phyloP scores from a whole-genome alignment of 2,329 filamentous ascomycete genomes.

The Hypoxylon sp. region DNA sequence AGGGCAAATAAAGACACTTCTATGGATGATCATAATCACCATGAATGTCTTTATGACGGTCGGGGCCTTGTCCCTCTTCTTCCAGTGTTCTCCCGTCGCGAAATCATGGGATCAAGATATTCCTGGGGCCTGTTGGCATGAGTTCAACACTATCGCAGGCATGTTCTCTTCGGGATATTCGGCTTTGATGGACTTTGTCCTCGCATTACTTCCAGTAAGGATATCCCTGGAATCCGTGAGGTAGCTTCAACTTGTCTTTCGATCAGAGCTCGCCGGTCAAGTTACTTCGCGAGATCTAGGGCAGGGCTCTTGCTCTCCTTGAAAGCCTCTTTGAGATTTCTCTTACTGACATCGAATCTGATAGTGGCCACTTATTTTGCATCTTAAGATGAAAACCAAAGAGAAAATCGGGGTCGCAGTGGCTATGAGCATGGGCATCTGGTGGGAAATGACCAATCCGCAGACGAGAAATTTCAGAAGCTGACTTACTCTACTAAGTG shows the following conservation, averaged over 20 bases:
- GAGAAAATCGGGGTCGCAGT: conserved; percentile 19
- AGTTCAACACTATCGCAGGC: conserved; percentile 15
- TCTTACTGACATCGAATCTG: neutral
- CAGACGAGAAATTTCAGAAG: neutral
- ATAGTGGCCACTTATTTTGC: conserved; percentile 25
- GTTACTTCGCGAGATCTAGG: neutral
- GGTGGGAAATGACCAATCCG: conserved; percentile 2
- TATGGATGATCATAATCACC: conserved; percentile 22
- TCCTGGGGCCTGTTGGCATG: conserved; percentile 15
- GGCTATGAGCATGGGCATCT: conserved; percentile 26
- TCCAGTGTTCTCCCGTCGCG: conserved; percentile 14
- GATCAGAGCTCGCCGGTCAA: neutral
- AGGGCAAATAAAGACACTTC: conserved; percentile 3
- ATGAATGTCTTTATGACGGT: conserved; percentile 21
- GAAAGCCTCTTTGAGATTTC: neutral
- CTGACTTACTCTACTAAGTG: conserved; percentile 16
- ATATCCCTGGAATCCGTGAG: neutral
- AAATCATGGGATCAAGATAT: conserved; percentile 21
- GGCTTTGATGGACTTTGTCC: conserved; percentile 27
- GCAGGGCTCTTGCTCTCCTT: neutral
- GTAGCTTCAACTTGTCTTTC: neutral
- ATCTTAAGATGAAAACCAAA: conserved; percentile 21
- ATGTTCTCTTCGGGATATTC: conserved; percentile 25
- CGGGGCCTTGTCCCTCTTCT: conserved; percentile 19
- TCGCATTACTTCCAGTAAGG: conserved; percentile 24